Percentiles rank a stretch among this genome's conserved stretches.
These are phyloP conservation scores for Quercus agrifolia DNA, from an alignment of 306 rosid genomes.

Conservation along the genomic window DNA sequence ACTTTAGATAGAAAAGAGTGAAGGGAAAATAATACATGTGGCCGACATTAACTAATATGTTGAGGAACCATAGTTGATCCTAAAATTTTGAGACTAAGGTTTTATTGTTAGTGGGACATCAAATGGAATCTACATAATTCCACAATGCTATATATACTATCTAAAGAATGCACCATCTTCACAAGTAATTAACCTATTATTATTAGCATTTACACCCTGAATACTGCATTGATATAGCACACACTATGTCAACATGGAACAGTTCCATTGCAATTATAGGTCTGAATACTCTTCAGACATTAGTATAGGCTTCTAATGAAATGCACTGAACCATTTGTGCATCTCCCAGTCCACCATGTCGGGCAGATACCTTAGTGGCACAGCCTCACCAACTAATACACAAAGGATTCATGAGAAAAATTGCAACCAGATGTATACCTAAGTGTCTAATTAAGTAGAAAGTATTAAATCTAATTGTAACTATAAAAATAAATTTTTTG, in stretches of 20 bases:
- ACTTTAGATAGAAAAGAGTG: too few species aligned
- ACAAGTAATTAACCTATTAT: not conserved
- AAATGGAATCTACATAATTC: not conserved
- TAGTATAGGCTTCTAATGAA: not conserved
- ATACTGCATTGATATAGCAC: not conserved
- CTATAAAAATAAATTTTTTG: not conserved
- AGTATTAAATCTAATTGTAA: not conserved
- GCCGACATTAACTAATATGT: too few species aligned
- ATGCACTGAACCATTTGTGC: not conserved
- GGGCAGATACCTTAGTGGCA: not conserved
- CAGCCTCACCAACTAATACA: too few species aligned
- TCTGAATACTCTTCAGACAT: not conserved
- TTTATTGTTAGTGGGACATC: not conserved
- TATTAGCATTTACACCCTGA: not conserved
- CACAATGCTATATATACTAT: not conserved
- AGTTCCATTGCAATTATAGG: not conserved
- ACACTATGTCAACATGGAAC: too few species aligned
- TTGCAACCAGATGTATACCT: too few species aligned
- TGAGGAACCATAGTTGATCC: too few species aligned
- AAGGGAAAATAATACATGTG: too few species aligned
- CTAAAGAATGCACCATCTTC: constrained; percentile 2
- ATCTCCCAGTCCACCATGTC: not conserved
- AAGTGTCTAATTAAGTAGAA: too few species aligned
- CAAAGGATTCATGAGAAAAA: too few species aligned
- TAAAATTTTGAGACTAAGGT: too few species aligned